These are phyloP conservation scores for Paralagenidium karlingii DNA, from an alignment of 352 stramenopile species.

Conservation along the genomic window DNA sequence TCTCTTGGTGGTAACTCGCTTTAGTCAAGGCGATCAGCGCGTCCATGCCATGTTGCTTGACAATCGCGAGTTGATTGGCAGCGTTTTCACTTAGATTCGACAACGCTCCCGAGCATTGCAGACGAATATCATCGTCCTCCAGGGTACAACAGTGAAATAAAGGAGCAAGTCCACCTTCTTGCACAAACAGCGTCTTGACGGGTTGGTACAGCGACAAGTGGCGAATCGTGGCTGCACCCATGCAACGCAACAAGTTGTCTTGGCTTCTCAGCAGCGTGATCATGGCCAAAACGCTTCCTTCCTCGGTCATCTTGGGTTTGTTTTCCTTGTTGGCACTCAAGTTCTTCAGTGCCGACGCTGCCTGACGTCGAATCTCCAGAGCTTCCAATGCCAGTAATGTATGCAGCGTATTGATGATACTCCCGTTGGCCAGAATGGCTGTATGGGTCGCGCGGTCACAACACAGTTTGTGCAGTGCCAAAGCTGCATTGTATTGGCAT, in stretches of 20 bases:
- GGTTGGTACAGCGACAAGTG: slow-evolving; percentile 78
- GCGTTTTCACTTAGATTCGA: slow-evolving; percentile 88
- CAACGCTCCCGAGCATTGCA: slow-evolving; percentile 82
- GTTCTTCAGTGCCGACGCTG: slow-evolving; percentile 86
- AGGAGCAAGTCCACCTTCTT: slow-evolving; percentile 46
- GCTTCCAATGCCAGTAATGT: slow-evolving; percentile 55
- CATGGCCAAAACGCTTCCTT: slow-evolving; percentile 87
- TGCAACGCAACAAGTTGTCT: slow-evolving; percentile 70
- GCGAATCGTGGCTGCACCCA: slow-evolving; percentile 78
- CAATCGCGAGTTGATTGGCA: slow-evolving; percentile 82
- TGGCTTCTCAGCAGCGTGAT: slow-evolving; percentile 71
- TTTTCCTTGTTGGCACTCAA: slow-evolving; percentile 93
- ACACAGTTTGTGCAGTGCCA: slow-evolving; percentile 84
- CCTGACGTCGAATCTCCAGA: slow-evolving; percentile 76
- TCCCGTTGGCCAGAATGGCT: slow-evolving; percentile 49
- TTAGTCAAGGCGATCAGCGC: slow-evolving; percentile 52
- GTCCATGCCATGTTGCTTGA: slow-evolving; percentile 53
- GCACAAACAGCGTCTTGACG: slow-evolving; percentile 54
- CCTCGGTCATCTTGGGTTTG: slow-evolving; percentile 92
- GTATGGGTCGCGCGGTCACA: slow-evolving; percentile 60
- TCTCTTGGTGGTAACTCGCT: slow-evolving; percentile 52
- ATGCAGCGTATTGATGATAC: slow-evolving; percentile 48
- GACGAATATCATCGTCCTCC: slow-evolving; percentile 68
- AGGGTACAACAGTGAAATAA: slow-evolving; percentile 50
- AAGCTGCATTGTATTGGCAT: slow-evolving; percentile 81